Conservation (phyloP, 208 protist genomes). For the Trypanosoma melophagium region DNA sequence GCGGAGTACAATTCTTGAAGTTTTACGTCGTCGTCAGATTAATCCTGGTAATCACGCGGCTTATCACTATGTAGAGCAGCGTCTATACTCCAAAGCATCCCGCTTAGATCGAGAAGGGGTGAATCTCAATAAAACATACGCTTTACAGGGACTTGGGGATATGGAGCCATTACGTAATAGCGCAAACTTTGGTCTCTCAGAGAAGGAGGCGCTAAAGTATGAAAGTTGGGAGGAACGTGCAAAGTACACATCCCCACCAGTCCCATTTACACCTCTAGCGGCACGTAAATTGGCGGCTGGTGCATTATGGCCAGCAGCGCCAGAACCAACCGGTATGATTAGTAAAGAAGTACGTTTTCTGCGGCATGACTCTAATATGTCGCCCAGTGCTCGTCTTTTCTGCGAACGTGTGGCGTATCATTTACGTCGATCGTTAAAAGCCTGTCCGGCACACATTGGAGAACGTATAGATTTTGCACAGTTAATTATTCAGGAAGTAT, state of each 20-base stretch:
- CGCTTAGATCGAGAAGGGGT: slow-evolving; percentile 81
- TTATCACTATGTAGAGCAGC: slow-evolving; percentile 79
- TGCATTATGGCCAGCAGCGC: slow-evolving; percentile 84
- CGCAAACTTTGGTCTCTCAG: slow-evolving; percentile 79
- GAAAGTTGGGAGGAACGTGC: slow-evolving; percentile 57
- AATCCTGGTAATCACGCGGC: slow-evolving; percentile 51
- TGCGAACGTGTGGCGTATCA: slow-evolving; percentile 85
- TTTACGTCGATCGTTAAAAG: slow-evolving; percentile 78
- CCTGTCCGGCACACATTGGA: slow-evolving; percentile 79
- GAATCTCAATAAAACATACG: slow-evolving; percentile 83
- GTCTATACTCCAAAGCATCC: slow-evolving; percentile 72
- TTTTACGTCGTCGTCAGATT: slow-evolving; percentile 48
- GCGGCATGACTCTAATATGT: slow-evolving; percentile 85
- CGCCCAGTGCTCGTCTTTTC: slow-evolving; percentile 73
- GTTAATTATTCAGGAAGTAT: slow-evolving; percentile 86
- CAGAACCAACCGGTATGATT: slow-evolving; percentile 74
- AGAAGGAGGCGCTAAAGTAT: slow-evolving; percentile 78
- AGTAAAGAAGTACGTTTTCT: slow-evolving; percentile 78
- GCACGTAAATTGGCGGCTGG: slow-evolving; percentile 85
- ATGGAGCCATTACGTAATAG: slow-evolving; percentile 85
- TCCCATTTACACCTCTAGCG: slow-evolving; percentile 78
- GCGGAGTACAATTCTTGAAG: slow-evolving; percentile 61
- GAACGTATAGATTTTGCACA: slow-evolving; percentile 91
- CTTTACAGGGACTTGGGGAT: slow-evolving; percentile 88
- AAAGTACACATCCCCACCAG: slow-evolving; percentile 73